Base-by-base conservation (phyloP, 177 flowering plant species). In the Vitis hybrid region DNA sequence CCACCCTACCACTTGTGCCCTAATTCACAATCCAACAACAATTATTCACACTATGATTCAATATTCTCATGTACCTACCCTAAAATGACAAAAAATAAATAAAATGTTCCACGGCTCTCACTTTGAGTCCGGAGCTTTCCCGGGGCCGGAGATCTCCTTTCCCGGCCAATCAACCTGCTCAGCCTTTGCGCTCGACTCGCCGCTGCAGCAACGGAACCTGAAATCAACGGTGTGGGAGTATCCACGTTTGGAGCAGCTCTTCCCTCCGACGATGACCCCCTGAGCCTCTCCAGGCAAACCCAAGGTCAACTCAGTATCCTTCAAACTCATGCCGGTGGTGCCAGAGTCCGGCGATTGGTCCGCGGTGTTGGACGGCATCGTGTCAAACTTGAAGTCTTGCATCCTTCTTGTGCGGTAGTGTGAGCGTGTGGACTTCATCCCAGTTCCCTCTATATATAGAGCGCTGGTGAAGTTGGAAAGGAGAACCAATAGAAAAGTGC, bases 1-100 rank as follows among this genome's bases (percentile, higher is more conserved):
- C 79, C 79, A 76, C 1, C 79, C 79, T 3, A 72, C 57, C 13
- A 68, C 72, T 31, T 67, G 74, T n/a, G 71, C 64, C 68, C 74
- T 75, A 22, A 56, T 19, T 15, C 13, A 33, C 5, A 33, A 62
- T 2, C 5, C 10, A 18, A 15, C 3, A 14, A 5, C 60, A 57
- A 5, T 14, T 14, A 6, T 57, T 5, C 21, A 57, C 10, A 57
- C 10, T 57, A 57, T 26, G 1, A 21, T 22, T 14, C 31, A 18
- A 18, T 7, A 57, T 18, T 26, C 26, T 21, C 45, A 5, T 39
- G 2, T 39, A 5, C 45, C 45, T 39, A 39, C 5, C 45, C 45
- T 39, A 39, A 57, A 21, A 22, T 7, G 22, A 2, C 18, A 57
- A 16, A 14, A 16, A 4, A 22, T 18, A 57, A 57, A 21, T n/a